Evolutionary conservation across 1,284 basidiomycete species (phyloP).

Genomic region (Cutaneotrichosporon curvatum): DNA sequence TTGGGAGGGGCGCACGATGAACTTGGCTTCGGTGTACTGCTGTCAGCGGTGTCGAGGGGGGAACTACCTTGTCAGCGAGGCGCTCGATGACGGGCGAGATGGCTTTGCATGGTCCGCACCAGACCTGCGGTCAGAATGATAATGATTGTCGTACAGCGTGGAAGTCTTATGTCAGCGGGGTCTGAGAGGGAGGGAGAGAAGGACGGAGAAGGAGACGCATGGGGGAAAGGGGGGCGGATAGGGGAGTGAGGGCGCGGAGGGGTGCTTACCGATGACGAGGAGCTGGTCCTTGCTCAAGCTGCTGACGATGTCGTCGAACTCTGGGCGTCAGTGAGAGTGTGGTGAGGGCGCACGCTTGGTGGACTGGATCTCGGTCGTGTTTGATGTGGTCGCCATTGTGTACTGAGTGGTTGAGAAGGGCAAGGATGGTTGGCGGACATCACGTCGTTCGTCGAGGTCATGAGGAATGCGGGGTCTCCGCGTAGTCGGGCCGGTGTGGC

Average conservation of each 20-base stretch:
- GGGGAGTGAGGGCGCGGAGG: too few relatives aligned
- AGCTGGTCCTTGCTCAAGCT: slow-evolving; percentile 4
- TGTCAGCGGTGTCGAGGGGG: not conserved
- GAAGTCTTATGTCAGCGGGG: slow-evolving; percentile 26
- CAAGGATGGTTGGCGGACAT: too few relatives aligned
- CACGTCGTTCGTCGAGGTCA: too few relatives aligned
- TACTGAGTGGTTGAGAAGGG: not conserved
- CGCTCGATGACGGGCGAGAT: slow-evolving; percentile 42
- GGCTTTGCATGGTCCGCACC: slow-evolving; percentile 43
- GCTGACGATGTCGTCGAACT: slow-evolving; percentile 9
- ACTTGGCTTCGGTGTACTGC: slow-evolving; percentile 32
- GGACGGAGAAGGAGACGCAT: too few relatives aligned
- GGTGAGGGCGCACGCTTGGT: not conserved
- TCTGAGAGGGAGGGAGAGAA: too few relatives aligned
- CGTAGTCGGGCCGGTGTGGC: not conserved
- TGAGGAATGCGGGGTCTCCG: too few relatives aligned
- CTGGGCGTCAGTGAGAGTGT: not conserved
- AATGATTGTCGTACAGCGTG: slow-evolving; percentile 23
- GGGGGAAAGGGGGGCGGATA: too few relatives aligned
- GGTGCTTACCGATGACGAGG: slow-evolving; percentile 7
- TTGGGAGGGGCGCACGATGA: slow-evolving; percentile 26
- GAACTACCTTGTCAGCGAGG: slow-evolving; percentile 30
- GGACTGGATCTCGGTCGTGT: slow-evolving; percentile 6
- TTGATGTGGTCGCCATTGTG: slow-evolving; percentile 1
- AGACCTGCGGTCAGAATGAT: slow-evolving; percentile 8